Evolutionary conservation across 2,329 filamentous ascomycete genomes (phyloP).

Genomic region (Byssoonygena ceratinophila): DNA sequence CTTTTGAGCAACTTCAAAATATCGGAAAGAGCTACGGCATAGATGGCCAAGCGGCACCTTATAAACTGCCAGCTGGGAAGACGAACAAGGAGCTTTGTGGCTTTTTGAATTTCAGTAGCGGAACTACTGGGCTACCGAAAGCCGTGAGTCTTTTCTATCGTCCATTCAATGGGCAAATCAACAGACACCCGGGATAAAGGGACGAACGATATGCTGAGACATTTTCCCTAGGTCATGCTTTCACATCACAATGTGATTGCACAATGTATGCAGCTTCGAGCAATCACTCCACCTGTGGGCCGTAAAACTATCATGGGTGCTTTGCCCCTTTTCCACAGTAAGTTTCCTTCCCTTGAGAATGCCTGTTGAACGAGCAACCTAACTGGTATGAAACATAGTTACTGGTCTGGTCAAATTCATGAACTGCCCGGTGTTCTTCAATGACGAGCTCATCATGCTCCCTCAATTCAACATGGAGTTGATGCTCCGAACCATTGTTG

Average conservation of each 20-base stretch:
- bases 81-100: constrained; percentile 48
- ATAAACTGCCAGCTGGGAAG: constrained; percentile 42
- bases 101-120: constrained; percentile 43
- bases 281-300: constrained; percentile 36
- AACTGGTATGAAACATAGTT: constrained; percentile 23
- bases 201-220: not conserved
- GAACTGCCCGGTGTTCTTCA: constrained; percentile 52
- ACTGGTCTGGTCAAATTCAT: constrained; percentile 54
- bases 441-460: constrained; percentile 55
- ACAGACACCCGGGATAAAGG: constrained; percentile 2
- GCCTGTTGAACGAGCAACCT: not conserved
- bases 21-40: constrained; percentile 31
- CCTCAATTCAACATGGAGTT: constrained; percentile 51
- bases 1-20: constrained; percentile 24
- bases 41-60: constrained; percentile 38
- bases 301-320: constrained; percentile 46
- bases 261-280: constrained; percentile 51
- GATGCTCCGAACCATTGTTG: constrained; percentile 45
- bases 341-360: not conserved
- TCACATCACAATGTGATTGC: constrained; percentile 46
- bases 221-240: constrained; percentile 42
- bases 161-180: too few relatives aligned
- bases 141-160: constrained; percentile 29
- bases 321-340: constrained; percentile 50
- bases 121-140: constrained; percentile 43